Conservation (phyloP, 768 basidiomycete genomes). For the Multifurca ochricompacta region DNA sequence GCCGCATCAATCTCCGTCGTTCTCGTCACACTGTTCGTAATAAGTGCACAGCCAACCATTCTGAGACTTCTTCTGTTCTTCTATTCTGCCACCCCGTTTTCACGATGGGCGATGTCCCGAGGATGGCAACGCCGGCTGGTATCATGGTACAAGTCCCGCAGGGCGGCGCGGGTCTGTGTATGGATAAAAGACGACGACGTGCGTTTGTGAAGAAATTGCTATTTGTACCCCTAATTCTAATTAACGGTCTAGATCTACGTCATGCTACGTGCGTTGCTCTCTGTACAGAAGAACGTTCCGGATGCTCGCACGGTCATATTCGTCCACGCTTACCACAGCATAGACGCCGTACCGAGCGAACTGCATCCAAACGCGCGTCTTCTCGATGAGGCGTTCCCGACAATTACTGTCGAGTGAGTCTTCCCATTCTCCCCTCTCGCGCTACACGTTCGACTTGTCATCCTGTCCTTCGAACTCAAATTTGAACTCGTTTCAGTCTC, state of each 20-base stretch:
- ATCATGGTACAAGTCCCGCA: slow-evolving; percentile 12
- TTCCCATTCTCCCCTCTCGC: not conserved
- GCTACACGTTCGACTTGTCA: not conserved
- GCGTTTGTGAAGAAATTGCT: not conserved
- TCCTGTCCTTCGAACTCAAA: not conserved
- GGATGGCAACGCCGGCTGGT: slow-evolving; percentile 7
- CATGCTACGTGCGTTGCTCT: slow-evolving; percentile 19
- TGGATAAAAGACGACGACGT: slow-evolving; percentile 22
- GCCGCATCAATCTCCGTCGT: slow-evolving; percentile 12
- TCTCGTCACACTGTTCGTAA: slow-evolving; percentile 2
- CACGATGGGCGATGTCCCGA: not conserved
- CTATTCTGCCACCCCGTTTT: slow-evolving; percentile 10
- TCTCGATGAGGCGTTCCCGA: slow-evolving; percentile 21
- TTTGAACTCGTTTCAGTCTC: slow-evolving; percentile 7
- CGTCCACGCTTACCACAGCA: slow-evolving; percentile 17
- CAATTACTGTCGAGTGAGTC: slow-evolving; percentile 19
- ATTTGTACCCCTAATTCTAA: not conserved
- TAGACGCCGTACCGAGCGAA: slow-evolving; percentile 18
- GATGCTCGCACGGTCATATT: slow-evolving; percentile 19
- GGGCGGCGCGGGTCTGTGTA: slow-evolving; percentile 17
- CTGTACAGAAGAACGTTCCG: slow-evolving; percentile 16
- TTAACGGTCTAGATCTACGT: slow-evolving; percentile 12
- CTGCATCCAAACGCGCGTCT: slow-evolving; percentile 21
- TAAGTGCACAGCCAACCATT: slow-evolving; percentile 14
- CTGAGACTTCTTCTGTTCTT: slow-evolving; percentile 3